These are phyloP conservation scores for Diaporthe citri DNA, from an alignment of 2,329 filamentous ascomycete genomes.

Conservation along the genomic window DNA sequence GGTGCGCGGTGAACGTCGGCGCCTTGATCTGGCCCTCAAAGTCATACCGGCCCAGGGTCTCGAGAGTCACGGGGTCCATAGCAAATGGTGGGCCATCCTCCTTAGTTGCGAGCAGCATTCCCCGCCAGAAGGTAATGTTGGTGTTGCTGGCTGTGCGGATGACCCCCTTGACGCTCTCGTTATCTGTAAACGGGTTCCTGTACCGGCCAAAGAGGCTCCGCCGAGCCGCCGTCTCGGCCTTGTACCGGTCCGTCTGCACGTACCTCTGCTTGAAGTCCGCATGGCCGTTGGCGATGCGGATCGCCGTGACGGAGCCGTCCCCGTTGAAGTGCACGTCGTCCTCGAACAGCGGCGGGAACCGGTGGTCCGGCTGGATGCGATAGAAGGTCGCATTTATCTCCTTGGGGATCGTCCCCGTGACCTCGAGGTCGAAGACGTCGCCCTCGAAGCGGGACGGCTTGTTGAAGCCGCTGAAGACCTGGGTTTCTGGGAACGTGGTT, in stretches of 20 bases:
- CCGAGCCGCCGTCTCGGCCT: constrained; percentile 47
- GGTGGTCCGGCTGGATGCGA: constrained; percentile 65
- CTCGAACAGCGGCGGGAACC: constrained; percentile 66
- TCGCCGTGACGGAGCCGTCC: constrained; percentile 55
- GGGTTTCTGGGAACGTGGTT: constrained; percentile 51
- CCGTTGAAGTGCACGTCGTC: constrained; percentile 59
- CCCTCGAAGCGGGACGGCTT: constrained; percentile 53
- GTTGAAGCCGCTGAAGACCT: constrained; percentile 53
- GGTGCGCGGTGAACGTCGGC: constrained; percentile 65
- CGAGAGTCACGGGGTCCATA: constrained; percentile 62
- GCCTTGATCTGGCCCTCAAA: constrained; percentile 63
- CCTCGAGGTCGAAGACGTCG: constrained; percentile 54
- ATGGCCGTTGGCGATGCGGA: constrained; percentile 54
- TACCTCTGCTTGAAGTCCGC: constrained; percentile 59
- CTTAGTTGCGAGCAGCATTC: constrained; percentile 66
- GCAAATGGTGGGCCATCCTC: constrained; percentile 66
- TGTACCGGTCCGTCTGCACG: constrained; percentile 55
- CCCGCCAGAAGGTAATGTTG: constrained; percentile 70
- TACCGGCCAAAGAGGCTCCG: constrained; percentile 65
- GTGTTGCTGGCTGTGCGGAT: constrained; percentile 71
- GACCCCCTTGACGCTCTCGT: constrained; percentile 65
- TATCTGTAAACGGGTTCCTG: constrained; percentile 69
- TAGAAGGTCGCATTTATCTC: constrained; percentile 62
- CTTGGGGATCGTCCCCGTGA: constrained; percentile 56
- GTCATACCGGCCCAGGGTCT: constrained; percentile 63